Base-by-base conservation (phyloP, 2,329 filamentous ascomycete genomes). In the Decorospora gaudefroyi region DNA sequence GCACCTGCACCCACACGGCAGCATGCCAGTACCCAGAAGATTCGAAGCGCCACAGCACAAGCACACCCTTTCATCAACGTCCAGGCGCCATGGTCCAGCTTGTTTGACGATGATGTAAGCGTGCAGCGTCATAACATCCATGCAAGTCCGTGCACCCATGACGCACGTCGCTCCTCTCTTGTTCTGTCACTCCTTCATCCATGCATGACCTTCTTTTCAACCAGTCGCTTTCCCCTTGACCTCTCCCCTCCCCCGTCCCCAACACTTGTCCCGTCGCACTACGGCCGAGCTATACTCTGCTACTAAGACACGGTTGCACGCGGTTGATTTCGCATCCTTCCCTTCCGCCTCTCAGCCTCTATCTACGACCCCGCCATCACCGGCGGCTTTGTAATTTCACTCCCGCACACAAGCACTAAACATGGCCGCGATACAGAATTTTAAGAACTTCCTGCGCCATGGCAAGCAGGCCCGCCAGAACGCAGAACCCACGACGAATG, bases 391-490 rank as follows among this genome's bases (percentile, higher is more conserved):
- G 33, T 45, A 28, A 45, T 40, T 53, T 27, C 32, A 19, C 27
- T 41, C 17, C 27, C 31, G 10, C 16, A 36, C 22, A 47, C 38
- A 44, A 18, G 42, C 13, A 55, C 58, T 59, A 56, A 59, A 50
- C 48, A 85, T 85, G 82, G 83, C 80, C 62, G 82, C 82, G 32
- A 95, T 96, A 76, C 92, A 96, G 77, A 93, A 93, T 70, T 83
- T 96, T 64, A 96, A 97, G 76, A 96, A 96, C 74, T 95, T 97
- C 74, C 93, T 97, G 74, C 88, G 92, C 58, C 92, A 96, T 78
- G 92, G 92, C 74, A 96, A 96, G 78, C 90, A 96, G 79, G 92
- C 90, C 61, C 87, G 90, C 57, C 79, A 81, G 57, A 79, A 83
- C 43, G 81, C 77, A 48, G 81, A 83, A 67, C 78, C 80, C 57